Evolutionary conservation across 2,329 filamentous ascomycete genomes (phyloP).

Genomic region (Fusarium fujikuroi): DNA sequence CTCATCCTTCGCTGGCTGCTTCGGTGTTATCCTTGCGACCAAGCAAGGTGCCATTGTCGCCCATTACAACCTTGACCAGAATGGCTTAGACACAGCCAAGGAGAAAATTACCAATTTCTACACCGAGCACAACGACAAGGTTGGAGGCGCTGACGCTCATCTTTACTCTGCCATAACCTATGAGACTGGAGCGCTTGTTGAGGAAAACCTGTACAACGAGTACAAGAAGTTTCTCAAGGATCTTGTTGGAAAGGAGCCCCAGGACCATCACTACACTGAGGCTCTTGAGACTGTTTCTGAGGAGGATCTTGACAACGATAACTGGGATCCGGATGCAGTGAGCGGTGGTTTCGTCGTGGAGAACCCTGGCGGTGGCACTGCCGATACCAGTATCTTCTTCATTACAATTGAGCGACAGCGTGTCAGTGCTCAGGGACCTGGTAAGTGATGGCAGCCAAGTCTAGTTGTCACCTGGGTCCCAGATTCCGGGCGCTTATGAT

Average conservation of each 20-base stretch:
- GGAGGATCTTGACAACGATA: neutral
- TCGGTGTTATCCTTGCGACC: neutral
- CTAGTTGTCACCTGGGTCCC: neutral
- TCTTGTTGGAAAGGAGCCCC: neutral
- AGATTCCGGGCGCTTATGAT: neutral
- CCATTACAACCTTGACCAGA: neutral
- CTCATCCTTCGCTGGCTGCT: neutral
- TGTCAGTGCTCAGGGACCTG: neutral
- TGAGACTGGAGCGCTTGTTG: neutral
- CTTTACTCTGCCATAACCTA: neutral
- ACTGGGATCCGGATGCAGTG: neutral
- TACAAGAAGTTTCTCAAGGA: neutral
- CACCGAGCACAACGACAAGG: neutral
- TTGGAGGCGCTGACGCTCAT: neutral
- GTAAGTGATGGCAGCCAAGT: neutral
- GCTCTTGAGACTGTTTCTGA: neutral
- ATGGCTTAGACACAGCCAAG: neutral
- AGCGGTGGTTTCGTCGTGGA: neutral
- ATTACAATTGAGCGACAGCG: neutral
- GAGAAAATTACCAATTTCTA: neutral
- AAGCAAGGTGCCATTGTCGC: constrained; percentile 4
- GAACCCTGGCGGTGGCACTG: neutral
- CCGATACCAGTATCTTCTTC: neutral
- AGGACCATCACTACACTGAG: neutral
- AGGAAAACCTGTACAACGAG: neutral